A percentile compares a stretch with the other conserved stretches of the same genome.
Evolutionary conservation across 352 stramenopile species (phyloP).

Genomic region (Aphanomyces astaci): DNA sequence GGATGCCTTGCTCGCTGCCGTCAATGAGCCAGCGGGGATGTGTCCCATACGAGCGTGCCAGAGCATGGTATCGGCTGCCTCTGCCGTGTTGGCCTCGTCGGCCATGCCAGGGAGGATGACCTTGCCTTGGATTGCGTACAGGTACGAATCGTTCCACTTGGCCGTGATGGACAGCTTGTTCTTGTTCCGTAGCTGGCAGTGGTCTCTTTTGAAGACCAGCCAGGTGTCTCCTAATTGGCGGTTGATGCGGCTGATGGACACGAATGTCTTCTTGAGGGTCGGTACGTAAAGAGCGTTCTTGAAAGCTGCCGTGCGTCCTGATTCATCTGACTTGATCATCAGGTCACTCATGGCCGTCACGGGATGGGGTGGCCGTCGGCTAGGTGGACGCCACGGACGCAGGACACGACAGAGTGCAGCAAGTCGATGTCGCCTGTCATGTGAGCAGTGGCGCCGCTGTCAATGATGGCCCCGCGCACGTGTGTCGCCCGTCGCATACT

Average conservation of each 20-base stretch:
- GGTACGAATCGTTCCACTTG: not conserved
- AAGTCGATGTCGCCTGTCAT: conserved; percentile 24
- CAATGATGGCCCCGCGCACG: not conserved
- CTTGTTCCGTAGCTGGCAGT: not conserved
- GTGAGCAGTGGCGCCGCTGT: conserved; percentile 28
- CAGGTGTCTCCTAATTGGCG: not conserved
- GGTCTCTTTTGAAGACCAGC: not conserved
- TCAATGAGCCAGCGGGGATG: not conserved
- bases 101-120: not conserved
- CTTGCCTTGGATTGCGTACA: not conserved
- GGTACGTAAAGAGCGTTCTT: conserved; percentile 27
- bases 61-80: too few species aligned
- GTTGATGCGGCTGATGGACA: not conserved
- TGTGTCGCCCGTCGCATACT: not conserved
- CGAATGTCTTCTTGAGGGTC: not conserved
- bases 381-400: conserved; percentile 14
- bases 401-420: not conserved
- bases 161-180: not conserved
- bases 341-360: conserved; percentile 21
- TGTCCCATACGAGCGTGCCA: not conserved
- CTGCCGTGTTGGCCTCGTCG: not conserved
- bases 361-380: conserved; percentile 21
- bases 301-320: conserved; percentile 1
- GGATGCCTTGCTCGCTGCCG: not conserved
- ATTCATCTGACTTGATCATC: conserved; percentile 9